Conservation (phyloP, 177 flowering plant species). For the Vitis hybrid region DNA sequence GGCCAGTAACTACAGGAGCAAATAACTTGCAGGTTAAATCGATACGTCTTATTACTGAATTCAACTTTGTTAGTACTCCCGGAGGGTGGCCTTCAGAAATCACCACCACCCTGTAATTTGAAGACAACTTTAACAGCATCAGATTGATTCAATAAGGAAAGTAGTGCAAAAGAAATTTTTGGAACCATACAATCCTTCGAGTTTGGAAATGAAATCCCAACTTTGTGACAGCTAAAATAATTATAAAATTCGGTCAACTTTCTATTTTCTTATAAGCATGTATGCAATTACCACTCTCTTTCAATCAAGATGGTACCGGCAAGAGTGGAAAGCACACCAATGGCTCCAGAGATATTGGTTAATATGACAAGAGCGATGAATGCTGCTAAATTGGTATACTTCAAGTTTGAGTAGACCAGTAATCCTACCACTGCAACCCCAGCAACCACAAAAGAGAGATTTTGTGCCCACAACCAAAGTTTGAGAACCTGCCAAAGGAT, state of each 20-base stretch:
- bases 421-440: conserved; percentile 67
- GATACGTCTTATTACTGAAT: conserved; percentile 71
- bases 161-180: not conserved
- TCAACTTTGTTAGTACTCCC: conserved; percentile 58
- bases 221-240: too few relatives aligned
- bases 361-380: conserved; percentile 54
- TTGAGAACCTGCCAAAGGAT: conserved; percentile 57
- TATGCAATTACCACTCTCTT: conserved; percentile 75
- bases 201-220: too few relatives aligned
- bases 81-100: conserved; percentile 70
- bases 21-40: conserved; percentile 78
- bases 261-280: not conserved
- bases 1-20: conserved; percentile 75
- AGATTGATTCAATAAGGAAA: not conserved
- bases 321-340: conserved; percentile 80
- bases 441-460: conserved; percentile 71
- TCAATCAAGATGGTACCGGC: conserved; percentile 89
- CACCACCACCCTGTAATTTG: conserved; percentile 75
- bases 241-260: too few relatives aligned
- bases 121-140: not conserved
- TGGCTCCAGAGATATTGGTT: conserved; percentile 80
- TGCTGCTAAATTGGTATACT: conserved; percentile 28
- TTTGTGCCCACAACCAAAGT: conserved; percentile 74
- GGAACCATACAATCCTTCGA: too few relatives aligned
- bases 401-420: conserved; percentile 41